Percentiles rank a stretch among this genome's conserved stretches.
Evolutionary conservation across 805 yeast genomes (phyloP).

Genomic region (Lipomyces starkeyi): DNA sequence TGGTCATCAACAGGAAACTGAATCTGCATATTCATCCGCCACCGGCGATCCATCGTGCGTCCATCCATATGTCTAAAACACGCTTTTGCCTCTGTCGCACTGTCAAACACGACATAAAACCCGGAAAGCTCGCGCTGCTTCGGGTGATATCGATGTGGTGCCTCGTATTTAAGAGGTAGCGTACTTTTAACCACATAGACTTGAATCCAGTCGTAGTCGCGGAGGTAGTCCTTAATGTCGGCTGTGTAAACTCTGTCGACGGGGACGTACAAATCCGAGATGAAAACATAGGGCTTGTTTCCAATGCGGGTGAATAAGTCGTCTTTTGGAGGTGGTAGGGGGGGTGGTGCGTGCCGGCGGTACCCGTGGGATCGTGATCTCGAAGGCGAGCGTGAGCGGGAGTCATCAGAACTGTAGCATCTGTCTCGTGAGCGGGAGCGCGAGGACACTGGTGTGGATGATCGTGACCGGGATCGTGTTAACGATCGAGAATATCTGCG

Average conservation of each 20-base stretch:
- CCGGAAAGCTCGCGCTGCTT: constrained; percentile 61
- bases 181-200: constrained; percentile 49
- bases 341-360: neutral
- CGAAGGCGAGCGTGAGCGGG: neutral
- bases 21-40: constrained; percentile 62
- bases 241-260: constrained; percentile 52
- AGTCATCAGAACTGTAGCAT: constrained; percentile 8
- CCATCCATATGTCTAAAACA: constrained; percentile 71
- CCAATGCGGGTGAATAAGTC: constrained; percentile 29
- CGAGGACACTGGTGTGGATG: neutral
- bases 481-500: constrained; percentile 9
- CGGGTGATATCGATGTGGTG: constrained; percentile 17
- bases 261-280: constrained; percentile 41
- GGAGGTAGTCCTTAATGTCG: constrained; percentile 65
- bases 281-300: constrained; percentile 41
- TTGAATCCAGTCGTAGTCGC: constrained; percentile 68
- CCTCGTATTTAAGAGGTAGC: constrained; percentile 12
- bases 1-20: constrained; percentile 28
- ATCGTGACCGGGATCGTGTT: constrained; percentile 3
- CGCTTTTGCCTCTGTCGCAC: constrained; percentile 60
- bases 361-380: neutral
- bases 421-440: constrained; percentile 13
- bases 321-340: constrained; percentile 4
- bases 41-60: constrained; percentile 50
- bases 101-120: constrained; percentile 72